Evolutionary conservation across 1,284 basidiomycete species (phyloP).

Genomic region (Anthracocystis walkeri): DNA sequence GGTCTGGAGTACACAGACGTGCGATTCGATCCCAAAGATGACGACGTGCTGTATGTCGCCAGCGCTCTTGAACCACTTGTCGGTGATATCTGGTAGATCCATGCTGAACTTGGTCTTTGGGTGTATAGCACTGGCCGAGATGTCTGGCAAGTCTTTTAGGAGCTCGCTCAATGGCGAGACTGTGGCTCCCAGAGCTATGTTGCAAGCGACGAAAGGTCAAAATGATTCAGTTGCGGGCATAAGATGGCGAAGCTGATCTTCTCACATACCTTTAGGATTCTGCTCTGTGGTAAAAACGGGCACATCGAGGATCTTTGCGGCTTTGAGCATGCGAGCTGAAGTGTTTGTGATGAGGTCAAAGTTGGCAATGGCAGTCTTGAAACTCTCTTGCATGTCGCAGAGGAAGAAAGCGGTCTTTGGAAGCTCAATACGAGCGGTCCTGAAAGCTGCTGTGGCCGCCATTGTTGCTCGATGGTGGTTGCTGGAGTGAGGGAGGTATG

Average conservation of each 20-base stretch:
- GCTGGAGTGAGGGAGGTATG: neutral
- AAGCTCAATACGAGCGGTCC: constrained; percentile 52
- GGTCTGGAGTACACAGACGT: constrained; percentile 89
- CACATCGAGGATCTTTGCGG: constrained; percentile 75
- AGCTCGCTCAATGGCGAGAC: constrained; percentile 75
- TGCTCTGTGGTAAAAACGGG: constrained; percentile 85
- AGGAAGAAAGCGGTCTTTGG: constrained; percentile 62
- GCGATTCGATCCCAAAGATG: constrained; percentile 86
- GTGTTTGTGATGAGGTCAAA: constrained; percentile 56
- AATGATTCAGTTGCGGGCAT: neutral
- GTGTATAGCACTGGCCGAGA: constrained; percentile 75
- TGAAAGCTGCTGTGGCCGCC: constrained; percentile 21
- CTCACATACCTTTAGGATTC: constrained; percentile 78
- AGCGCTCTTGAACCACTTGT: constrained; percentile 72
- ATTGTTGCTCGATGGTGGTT: constrained; percentile 4
- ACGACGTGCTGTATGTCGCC: constrained; percentile 75
- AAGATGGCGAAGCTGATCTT: neutral
- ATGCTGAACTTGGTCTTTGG: constrained; percentile 86
- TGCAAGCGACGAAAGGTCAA: neutral
- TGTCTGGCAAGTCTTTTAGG: constrained; percentile 74
- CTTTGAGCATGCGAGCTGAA: constrained; percentile 58
- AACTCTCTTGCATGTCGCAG: constrained; percentile 63
- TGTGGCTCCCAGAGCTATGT: constrained; percentile 78
- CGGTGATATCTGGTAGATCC: constrained; percentile 77
- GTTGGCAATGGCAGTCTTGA: constrained; percentile 58